Evolutionary conservation across 495 filamentous ascomycete genomes (phyloP), one percentile per base, ranked within the genome.

Genomic region (Podospora conica): DNA sequence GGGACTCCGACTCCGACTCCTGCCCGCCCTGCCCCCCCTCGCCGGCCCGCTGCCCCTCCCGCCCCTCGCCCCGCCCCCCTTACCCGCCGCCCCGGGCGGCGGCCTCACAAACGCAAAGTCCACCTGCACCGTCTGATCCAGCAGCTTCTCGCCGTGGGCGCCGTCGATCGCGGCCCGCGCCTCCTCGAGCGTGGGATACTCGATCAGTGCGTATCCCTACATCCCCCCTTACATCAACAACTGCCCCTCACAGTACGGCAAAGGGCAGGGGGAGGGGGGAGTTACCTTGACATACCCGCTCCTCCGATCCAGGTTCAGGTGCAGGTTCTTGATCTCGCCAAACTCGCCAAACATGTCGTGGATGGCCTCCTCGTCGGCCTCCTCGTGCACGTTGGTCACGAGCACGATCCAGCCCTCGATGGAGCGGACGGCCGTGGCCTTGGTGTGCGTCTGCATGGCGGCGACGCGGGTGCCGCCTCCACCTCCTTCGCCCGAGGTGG

Each of bases 341-440:
- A 88, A 96, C 71, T 99, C 96, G 60, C 90, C 92, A 78, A 99
- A 99, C 70, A 91, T 83, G 74, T 99, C 96, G 62, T 90, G 92
- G 28, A 99, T 78, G 67, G 96, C 92, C 78, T 99, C 96, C 80
- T 99, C 96, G 71, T 88, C 91, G 20, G 96, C 92, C 79, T 99
- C 96, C 75, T 98, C 96, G 77, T 99, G 95, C 53, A 98, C 92
- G 76, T 98, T 97, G 21, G 93, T 96, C 66, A 89, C 93, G 65
- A 97, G 89, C 68, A 99, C 84, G 78, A 99, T 98, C 96, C 96
- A 99, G 69, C 96, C 96, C 77, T 99, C 96, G 75, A 99, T 97
- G 67, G 91, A 96, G 76, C 96, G 92, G 61, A 99, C 96, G 15
- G 94, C 96, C 7, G 91, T 92, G 27, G 94, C 92, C 66, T 90